phyloP scores from a whole-genome alignment of 2,329 filamentous ascomycete genomes.

The Aspergillus intermedius region DNA sequence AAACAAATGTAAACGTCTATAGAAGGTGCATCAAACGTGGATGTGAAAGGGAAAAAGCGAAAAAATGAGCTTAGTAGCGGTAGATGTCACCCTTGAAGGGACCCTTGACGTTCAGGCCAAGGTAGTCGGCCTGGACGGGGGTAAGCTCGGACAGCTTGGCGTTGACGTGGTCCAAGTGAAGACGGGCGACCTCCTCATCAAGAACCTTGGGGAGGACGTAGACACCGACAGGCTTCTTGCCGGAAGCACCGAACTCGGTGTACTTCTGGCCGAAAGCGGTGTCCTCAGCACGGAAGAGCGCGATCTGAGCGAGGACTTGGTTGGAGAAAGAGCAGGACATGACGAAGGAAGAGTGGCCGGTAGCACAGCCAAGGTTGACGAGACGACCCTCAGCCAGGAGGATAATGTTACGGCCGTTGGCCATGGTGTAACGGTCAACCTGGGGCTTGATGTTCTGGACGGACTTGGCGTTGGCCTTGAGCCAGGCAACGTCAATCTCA shows the following conservation, averaged over 20 bases:
- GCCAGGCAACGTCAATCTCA: conserved; percentile 99
- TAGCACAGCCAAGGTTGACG: conserved; percentile 98
- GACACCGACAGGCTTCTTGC: conserved; percentile 85
- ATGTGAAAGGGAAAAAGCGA: conserved; percentile 10
- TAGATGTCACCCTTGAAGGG: conserved; percentile 80
- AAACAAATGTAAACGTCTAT: conserved; percentile 33
- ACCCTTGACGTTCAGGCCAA: conserved; percentile 75
- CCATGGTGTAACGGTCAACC: conserved; percentile 95
- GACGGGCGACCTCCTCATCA: conserved; percentile 94
- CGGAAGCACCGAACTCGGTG: conserved; percentile 86
- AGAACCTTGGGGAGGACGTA: conserved; percentile 98
- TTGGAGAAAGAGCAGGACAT: conserved; percentile 99
- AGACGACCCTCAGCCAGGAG: conserved; percentile 97
- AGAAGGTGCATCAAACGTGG: conserved; percentile 29
- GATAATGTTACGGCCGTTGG: conserved; percentile 92
- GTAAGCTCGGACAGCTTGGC: conserved; percentile 86
- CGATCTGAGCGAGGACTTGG: conserved; percentile 99
- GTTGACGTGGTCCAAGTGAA: conserved; percentile 90
- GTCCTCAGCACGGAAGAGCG: conserved; percentile 91
- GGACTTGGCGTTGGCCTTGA: conserved; percentile 91
- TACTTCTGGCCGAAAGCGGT: conserved; percentile 87
- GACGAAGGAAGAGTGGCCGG: conserved; percentile 98
- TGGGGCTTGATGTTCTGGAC: conserved; percentile 99
- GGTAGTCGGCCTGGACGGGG: conserved; percentile 86
- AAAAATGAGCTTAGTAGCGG: conserved; percentile 54